These are phyloP conservation scores for Brassica juncea DNA, from an alignment of 345 rosid species.

Conservation along the genomic window DNA sequence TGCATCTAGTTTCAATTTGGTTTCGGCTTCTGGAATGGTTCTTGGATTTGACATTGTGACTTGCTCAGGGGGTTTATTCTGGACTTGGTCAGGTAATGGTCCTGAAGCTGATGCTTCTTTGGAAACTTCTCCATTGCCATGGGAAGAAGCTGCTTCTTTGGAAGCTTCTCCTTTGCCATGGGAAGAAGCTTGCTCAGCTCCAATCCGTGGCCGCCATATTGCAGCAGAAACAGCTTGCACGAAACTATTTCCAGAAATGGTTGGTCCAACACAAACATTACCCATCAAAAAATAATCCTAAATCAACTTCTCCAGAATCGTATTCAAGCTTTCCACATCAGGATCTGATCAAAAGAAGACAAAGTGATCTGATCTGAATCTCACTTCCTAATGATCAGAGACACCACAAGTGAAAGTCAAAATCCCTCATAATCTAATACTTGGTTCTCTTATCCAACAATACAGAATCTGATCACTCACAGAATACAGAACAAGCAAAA, in stretches of 20 bases:
- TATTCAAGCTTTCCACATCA: conserved; percentile 22
- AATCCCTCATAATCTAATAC: background rate
- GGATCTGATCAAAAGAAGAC: conserved; percentile 36
- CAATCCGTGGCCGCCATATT: conserved; percentile 65
- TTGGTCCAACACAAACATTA: conserved; percentile 81
- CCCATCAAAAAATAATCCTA: conserved; percentile 54
- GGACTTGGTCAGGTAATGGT: conserved; percentile 48
- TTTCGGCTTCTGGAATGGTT: conserved; percentile 15
- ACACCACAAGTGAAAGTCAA: conserved; percentile 29
- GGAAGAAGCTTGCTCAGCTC: conserved; percentile 45
- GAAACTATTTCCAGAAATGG: conserved; percentile 61
- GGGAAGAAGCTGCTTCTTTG: background rate
- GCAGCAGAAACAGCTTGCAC: conserved; percentile 76
- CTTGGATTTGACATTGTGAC: conserved; percentile 50
- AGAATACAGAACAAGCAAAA: conserved; percentile 9
- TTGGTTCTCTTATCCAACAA: background rate
- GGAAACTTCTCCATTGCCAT: no score
- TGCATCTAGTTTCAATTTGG: conserved; percentile 29
- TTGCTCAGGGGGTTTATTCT: conserved; percentile 68
- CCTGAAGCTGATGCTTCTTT: conserved; percentile 19
- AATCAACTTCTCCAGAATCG: conserved; percentile 24
- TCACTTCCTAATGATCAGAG: conserved; percentile 27
- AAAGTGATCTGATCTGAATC: conserved; percentile 23
- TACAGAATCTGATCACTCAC: conserved; percentile 3
- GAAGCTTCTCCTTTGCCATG: background rate